These are phyloP conservation scores for Solanum lignicaule DNA, from an alignment of 257 asterid species.

Conservation along the genomic window DNA sequence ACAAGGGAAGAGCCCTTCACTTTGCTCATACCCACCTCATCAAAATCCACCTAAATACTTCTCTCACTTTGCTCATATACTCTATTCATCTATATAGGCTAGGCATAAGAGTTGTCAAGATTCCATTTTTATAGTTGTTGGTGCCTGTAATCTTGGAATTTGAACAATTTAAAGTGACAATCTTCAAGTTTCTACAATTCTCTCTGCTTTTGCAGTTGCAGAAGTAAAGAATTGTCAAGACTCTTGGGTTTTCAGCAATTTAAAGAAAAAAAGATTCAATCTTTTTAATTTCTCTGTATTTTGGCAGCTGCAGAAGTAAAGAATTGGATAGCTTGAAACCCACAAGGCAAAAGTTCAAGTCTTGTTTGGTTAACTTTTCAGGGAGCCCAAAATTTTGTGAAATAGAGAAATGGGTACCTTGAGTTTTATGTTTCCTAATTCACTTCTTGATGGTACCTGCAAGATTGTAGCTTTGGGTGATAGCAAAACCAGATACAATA, in stretches of 20 bases:
- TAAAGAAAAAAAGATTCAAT: not conserved
- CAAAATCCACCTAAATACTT: not conserved
- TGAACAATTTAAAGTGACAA: not conserved
- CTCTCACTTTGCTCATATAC: not conserved
- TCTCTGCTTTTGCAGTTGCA: not conserved
- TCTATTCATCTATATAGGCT: no score
- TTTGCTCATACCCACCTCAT: not conserved
- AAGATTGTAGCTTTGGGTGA: slow-evolving; percentile 17
- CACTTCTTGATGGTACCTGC: slow-evolving; percentile 19
- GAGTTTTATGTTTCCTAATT: slow-evolving; percentile 20
- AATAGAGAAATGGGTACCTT: slow-evolving; percentile 27
- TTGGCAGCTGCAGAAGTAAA: not conserved
- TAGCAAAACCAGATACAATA: slow-evolving; percentile 14
- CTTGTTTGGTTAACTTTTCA: not conserved
- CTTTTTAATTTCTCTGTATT: slow-evolving; percentile 2
- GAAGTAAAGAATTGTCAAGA: not conserved
- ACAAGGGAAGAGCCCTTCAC: not conserved
- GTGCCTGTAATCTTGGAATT: not conserved
- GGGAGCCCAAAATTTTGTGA: not conserved
- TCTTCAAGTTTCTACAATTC: not conserved
- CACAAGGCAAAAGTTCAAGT: slow-evolving; percentile 3
- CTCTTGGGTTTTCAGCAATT: not conserved
- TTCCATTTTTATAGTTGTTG: not conserved
- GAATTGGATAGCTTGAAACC: not conserved
- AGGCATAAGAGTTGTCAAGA: not conserved